A percentile compares a stretch with the other conserved stretches of the same genome.
Conservation (phyloP, 129 eudicot genomes). For the Centrapalus pauciflorus region DNA sequence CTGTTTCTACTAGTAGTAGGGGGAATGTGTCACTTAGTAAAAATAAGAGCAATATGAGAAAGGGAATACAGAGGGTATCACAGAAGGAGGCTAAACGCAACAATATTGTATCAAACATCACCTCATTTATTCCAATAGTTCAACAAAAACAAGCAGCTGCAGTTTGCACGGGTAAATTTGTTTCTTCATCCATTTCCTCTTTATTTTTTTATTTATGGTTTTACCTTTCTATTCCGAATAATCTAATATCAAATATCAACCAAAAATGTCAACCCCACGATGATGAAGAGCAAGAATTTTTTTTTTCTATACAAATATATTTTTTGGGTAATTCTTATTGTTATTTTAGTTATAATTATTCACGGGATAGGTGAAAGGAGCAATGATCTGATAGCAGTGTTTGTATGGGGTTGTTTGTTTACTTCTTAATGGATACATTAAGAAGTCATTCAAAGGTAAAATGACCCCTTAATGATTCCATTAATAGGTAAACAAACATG, state of each 20-base stretch:
- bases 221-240: neutral
- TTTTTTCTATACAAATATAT: too few species aligned
- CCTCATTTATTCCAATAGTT: conserved; percentile 78
- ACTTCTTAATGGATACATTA: too few species aligned
- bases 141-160: conserved; percentile 89
- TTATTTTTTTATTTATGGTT: too few species aligned
- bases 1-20: conserved; percentile 37
- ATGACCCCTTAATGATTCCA: too few species aligned
- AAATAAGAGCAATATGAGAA: conserved; percentile 41
- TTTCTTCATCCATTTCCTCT: neutral
- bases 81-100: conserved; percentile 45
- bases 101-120: conserved; percentile 65
- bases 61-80: conserved; percentile 38
- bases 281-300: conserved; percentile 1
- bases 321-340: neutral
- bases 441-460: too few species aligned
- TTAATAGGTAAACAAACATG: too few species aligned
- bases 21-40: conserved; percentile 43
- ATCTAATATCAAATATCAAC: neutral
- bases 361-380: neutral
- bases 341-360: too few species aligned
- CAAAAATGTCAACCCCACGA: neutral
- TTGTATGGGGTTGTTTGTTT: too few species aligned
- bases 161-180: conserved; percentile 49
- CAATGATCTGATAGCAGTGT: too few species aligned